Conservation (phyloP, 257 asterid genomes). For the Striga asiatica region DNA sequence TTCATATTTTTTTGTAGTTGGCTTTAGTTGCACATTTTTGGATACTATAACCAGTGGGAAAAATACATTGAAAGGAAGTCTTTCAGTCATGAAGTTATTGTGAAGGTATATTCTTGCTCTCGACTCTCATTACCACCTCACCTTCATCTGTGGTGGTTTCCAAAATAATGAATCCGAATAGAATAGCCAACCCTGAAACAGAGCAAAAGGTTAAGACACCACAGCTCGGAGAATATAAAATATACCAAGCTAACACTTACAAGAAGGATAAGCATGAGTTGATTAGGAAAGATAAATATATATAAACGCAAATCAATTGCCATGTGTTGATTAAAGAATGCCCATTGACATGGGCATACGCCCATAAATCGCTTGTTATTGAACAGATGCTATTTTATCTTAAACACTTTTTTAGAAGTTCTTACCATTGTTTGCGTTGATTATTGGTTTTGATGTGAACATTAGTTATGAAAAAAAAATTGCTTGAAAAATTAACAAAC, state of each 20-base stretch:
- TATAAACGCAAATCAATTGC: not conserved
- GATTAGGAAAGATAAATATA: not conserved
- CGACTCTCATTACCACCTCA: conserved; percentile 26
- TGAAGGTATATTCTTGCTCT: not conserved
- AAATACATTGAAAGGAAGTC: too few species aligned
- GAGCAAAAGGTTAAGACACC: conserved; percentile 8
- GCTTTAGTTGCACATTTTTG: too few species aligned
- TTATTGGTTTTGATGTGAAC: too few species aligned
- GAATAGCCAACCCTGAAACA: conserved; percentile 90
- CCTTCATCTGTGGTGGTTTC: conserved; percentile 98
- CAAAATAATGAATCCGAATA: conserved; percentile 83
- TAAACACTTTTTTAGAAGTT: too few species aligned
- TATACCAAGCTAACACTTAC: not conserved
- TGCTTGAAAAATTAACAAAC: not conserved
- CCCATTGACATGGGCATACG: too few species aligned
- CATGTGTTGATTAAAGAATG: not conserved
- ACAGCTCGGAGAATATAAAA: not conserved
- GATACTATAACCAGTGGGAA: too few species aligned
- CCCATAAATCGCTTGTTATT: too few species aligned
- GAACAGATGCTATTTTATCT: too few species aligned
- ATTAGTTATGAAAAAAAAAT: not conserved
- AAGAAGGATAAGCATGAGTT: conserved; percentile 7
- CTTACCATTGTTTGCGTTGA: too few species aligned
- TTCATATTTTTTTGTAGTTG: too few species aligned
- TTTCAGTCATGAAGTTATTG: too few species aligned